phyloP scores from a whole-genome alignment of 768 basidiomycete genomes.

The Auricularia heimuer region DNA sequence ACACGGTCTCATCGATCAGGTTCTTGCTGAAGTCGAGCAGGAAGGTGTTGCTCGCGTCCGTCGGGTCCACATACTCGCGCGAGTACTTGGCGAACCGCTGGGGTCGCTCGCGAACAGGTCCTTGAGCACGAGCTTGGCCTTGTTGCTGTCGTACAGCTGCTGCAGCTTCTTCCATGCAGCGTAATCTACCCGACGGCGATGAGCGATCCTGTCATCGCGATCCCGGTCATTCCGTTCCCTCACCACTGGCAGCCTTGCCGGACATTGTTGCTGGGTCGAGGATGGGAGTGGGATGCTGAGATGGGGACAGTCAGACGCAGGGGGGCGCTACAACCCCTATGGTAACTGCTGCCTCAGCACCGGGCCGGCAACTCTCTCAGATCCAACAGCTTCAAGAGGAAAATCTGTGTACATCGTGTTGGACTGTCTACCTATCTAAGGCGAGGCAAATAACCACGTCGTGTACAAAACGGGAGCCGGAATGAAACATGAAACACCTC shows the following conservation, averaged over 20 bases:
- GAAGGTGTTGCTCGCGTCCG: conserved; percentile 63
- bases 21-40: conserved; percentile 97
- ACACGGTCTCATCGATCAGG: conserved; percentile 78
- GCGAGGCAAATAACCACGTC: too few relatives aligned
- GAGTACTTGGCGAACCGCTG: conserved; percentile 81
- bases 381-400: too few relatives aligned
- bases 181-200: conserved; percentile 50
- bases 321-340: too few relatives aligned
- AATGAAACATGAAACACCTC: not conserved
- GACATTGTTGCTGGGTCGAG: conserved; percentile 16
- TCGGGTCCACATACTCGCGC: conserved; percentile 56
- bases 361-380: too few relatives aligned
- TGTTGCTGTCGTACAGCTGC: conserved; percentile 63
- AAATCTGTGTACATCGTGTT: too few relatives aligned
- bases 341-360: too few relatives aligned
- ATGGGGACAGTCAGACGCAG: too few relatives aligned
- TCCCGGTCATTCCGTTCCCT: conserved; percentile 19
- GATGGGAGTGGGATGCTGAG: too few relatives aligned
- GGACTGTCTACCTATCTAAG: too few relatives aligned
- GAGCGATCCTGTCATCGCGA: not conserved
- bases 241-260: conserved; percentile 52
- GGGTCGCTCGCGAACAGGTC: conserved; percentile 86
- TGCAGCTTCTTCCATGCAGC: conserved; percentile 86
- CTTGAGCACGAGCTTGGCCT: conserved; percentile 69
- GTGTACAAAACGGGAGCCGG: not conserved